Evolutionary conservation across 2,329 filamentous ascomycete genomes (phyloP), one percentile per base, ranked within the genome.

Genomic region (Colletotrichum echinochloae): DNA sequence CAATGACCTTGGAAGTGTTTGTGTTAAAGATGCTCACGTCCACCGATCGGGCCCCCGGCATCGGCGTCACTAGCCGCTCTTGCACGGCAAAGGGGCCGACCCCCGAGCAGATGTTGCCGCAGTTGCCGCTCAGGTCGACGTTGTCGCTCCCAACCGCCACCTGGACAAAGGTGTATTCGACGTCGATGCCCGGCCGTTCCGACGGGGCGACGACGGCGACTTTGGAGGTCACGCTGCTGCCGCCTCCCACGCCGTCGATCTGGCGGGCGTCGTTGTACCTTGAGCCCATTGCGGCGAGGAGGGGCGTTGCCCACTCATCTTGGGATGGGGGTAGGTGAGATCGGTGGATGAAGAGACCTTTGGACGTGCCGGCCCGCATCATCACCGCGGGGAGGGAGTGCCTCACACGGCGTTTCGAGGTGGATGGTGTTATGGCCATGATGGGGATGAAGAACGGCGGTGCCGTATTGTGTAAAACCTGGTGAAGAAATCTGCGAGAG

Each of bases 81-180:
- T 90, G 84, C 9, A 89, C 80, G 0, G 88, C 89, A 75, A 88
- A 90, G 0, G 89, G 88, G 0, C 88, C 89, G 37, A 91, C 84
- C 0, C 85, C 87, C 23, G 85, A 83, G n/a, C 81, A 86, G 83
- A 91, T 88, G 72, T 91, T 91, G 5, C 89, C 89, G 74, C 89
- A 91, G 69, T 90, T 91, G 2, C 89, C 87, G 0, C 85, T 86
- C 49, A 88, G 82, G 72, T 91, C 89, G 2, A 91, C 82, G 11
- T 83, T 80, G 5, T 83, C 82, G 60, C 85, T 83, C 28, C 87
- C 85, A 57, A 91, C 84, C 0, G 87, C 88, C 1, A 91, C 81
- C 57, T 89, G 88, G 0, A 90, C 85, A 73, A 91, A 91, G 0
- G 89, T 91, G 74, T 88, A 91, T 60, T 91, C 87, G 11, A 91